Base-by-base conservation (phyloP, 176 grass and related monocot genomes). In the Oryza glaberrima region DNA sequence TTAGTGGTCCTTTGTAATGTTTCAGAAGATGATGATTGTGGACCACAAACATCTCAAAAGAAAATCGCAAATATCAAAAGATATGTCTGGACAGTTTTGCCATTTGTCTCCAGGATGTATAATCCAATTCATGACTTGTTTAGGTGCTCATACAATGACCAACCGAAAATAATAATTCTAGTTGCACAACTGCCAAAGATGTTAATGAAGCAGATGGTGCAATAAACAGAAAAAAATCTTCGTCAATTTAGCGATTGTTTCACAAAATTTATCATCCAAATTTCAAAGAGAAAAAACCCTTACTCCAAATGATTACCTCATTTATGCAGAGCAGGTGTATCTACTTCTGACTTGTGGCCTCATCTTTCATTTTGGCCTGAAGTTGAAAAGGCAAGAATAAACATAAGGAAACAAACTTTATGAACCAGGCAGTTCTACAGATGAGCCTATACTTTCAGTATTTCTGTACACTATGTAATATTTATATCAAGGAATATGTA, bases 351-450 rank as follows among this genome's bases (percentile, higher is more conserved):
- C 48, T 45, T 69, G 67, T 25, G 17, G 69, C 65, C 69, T 78
- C 71, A 65, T 89, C 89, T 86, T 84, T 78, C 86, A 73, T 76
- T 81, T 87, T 89, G 36, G 45, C 66, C 88, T 94, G 86, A 72
- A 85, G 19, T 46, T 51, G 41, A 72, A 22, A 67, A 88, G 25
- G 43, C 72, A 76, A 88, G 77, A 70, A 76, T 73, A 8, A 80
- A 52, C 25, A 41, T 0, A 41, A 48, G 0, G 65, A 52, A 70
- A 51, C 22, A 80, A 40, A 80, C 5, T 44, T 34, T 15, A 74
- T 51, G 20, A 2, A 28, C 54, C 28, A 81, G 16, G 45, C 38
- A 67, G 7, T 20, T 51, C 1, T 38, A 7, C 41, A 80, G 25
- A 48, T 66, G 14, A 41, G 35, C 23, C 4, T 73, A 26, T 51